Percentiles rank a stretch among this genome's conserved stretches.
These are phyloP conservation scores for Globisporangium nodosum DNA, from an alignment of 352 stramenopile species.

Conservation along the genomic window DNA sequence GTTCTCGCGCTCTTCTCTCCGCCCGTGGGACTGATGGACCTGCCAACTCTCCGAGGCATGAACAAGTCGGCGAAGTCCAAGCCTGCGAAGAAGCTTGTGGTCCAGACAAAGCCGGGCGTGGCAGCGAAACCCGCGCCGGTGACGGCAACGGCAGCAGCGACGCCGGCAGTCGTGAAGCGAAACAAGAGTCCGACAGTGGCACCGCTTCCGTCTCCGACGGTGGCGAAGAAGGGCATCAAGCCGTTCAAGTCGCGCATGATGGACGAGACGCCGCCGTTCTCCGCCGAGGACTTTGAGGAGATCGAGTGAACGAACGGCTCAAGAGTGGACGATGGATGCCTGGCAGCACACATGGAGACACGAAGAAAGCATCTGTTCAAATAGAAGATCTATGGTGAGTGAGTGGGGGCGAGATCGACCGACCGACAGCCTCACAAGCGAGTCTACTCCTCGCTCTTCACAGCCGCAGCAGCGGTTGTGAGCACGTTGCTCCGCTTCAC, in stretches of 20 bases:
- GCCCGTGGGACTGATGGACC: constrained; percentile 49
- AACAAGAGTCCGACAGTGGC: constrained; percentile 18
- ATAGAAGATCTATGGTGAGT: neutral
- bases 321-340: neutral
- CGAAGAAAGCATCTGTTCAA: neutral
- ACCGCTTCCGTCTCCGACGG: constrained; percentile 13
- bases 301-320: constrained; percentile 27
- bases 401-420: neutral
- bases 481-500: constrained; percentile 27
- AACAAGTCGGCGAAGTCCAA: constrained; percentile 70
- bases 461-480: neutral
- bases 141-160: constrained; percentile 11
- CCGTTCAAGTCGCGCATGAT: constrained; percentile 79
- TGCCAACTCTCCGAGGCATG: constrained; percentile 57
- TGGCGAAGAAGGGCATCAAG: constrained; percentile 56
- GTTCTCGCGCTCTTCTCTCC: constrained; percentile 45
- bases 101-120: neutral
- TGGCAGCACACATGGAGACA: too few species aligned
- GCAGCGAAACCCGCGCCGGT: constrained; percentile 8
- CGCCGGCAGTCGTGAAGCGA: constrained; percentile 27
- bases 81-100: constrained; percentile 33
- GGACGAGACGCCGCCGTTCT: constrained; percentile 54
- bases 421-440: neutral
- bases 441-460: constrained; percentile 1
- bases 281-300: constrained; percentile 65